These are phyloP conservation scores for Hypoxylon sp. DNA, from an alignment of 2,329 filamentous ascomycete species.

Conservation along the genomic window DNA sequence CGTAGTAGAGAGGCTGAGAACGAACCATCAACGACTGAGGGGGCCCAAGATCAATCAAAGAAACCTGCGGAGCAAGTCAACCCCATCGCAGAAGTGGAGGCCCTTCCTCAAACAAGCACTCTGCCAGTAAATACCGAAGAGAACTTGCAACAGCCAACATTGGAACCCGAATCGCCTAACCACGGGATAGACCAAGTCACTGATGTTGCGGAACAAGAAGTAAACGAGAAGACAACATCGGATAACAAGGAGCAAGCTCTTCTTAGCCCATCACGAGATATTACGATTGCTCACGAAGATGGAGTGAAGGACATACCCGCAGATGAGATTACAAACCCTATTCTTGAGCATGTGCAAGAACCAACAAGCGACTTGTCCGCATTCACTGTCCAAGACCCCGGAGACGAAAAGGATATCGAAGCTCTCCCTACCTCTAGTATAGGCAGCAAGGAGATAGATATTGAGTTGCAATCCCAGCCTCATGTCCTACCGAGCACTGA, in stretches of 20 bases:
- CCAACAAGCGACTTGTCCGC: constrained; percentile 30
- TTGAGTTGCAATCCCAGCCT: constrained; percentile 29
- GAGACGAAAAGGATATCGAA: constrained; percentile 39
- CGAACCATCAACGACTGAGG: not conserved
- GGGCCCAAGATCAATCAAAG: constrained; percentile 4
- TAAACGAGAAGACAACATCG: too few relatives aligned
- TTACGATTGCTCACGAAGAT: too few relatives aligned
- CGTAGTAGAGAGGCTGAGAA: constrained; percentile 5
- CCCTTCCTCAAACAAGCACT: not conserved
- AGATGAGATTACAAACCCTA: constrained; percentile 12
- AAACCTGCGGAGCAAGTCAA: constrained; percentile 6
- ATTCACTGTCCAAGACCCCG: constrained; percentile 44
- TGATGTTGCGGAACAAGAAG: constrained; percentile 1
- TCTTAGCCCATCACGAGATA: too few relatives aligned
- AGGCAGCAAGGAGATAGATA: constrained; percentile 6
- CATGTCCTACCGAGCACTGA: constrained; percentile 32
- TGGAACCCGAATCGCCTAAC: constrained; percentile 5
- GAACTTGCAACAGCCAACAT: constrained; percentile 2
- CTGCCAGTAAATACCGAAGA: not conserved
- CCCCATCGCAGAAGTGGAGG: constrained; percentile 4
- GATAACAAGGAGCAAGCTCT: too few relatives aligned
- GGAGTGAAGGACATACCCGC: constrained; percentile 3
- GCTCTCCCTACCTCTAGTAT: constrained; percentile 9
- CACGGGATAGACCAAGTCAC: constrained; percentile 2
- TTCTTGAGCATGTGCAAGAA: constrained; percentile 6